Conservation (phyloP, 148 eudicot species). For the Rhododendron ovatum region DNA sequence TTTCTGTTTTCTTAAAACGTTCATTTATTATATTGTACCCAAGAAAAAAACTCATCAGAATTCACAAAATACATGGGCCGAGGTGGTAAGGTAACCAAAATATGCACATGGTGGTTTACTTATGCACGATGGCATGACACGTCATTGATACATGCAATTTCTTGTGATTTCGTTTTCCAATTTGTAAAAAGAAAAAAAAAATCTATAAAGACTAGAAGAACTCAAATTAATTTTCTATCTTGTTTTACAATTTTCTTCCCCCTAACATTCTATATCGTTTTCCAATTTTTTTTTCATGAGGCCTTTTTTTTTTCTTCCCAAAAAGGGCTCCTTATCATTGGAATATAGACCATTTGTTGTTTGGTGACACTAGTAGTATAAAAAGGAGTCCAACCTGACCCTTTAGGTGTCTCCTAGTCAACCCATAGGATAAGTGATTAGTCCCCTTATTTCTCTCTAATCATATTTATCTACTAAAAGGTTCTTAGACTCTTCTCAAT, state of each 20-base stretch:
- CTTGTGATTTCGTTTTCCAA: too few relatives aligned
- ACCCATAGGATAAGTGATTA: neutral
- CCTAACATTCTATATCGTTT: neutral
- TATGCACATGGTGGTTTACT: too few relatives aligned
- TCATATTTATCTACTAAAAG: neutral
- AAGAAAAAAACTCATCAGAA: too few relatives aligned
- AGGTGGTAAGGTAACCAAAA: too few relatives aligned
- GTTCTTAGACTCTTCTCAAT: neutral
- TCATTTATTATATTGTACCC: too few relatives aligned
- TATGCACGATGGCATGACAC: too few relatives aligned
- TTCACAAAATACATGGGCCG: too few relatives aligned
- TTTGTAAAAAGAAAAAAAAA: too few relatives aligned
- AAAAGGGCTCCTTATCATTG: neutral
- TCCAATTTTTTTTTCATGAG: neutral
- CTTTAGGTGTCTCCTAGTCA: neutral
- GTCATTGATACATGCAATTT: too few relatives aligned
- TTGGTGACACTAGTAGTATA: neutral
- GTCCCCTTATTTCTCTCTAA: neutral
- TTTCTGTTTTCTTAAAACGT: too few relatives aligned
- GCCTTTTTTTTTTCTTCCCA: neutral
- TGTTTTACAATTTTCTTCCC: neutral
- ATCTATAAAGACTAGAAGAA: neutral
- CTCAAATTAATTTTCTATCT: neutral
- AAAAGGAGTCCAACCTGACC: neutral
- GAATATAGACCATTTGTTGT: neutral